phyloP scores from a whole-genome alignment of 176 grass and related monocot species.

The Rhynchospora pubera region DNA sequence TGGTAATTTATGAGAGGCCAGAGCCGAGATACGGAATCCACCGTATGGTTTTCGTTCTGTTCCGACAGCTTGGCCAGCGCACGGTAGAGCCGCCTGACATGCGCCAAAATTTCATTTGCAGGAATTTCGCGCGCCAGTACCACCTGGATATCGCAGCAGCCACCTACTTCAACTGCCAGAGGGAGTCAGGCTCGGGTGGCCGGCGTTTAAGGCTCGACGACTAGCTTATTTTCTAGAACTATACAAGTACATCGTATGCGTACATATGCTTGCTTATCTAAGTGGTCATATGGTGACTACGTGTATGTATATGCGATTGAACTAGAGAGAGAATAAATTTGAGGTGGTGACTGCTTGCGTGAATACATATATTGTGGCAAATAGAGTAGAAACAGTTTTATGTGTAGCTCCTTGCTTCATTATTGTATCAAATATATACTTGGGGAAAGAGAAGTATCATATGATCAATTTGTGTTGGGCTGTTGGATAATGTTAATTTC shows the following conservation, averaged over 20 bases:
- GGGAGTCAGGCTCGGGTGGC: constrained; percentile 55
- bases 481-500: too few relatives aligned
- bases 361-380: neutral
- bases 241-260: neutral
- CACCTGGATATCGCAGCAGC: constrained; percentile 44
- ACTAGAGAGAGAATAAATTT: constrained; percentile 4
- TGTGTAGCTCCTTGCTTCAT: neutral
- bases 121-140: constrained; percentile 41
- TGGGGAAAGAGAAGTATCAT: too few relatives aligned
- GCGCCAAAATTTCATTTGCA: constrained; percentile 54
- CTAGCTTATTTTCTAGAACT: neutral
- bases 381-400: neutral
- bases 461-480: too few relatives aligned
- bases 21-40: constrained; percentile 68
- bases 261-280: neutral
- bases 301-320: neutral
- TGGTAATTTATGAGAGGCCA: constrained; percentile 46
- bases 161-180: constrained; percentile 68
- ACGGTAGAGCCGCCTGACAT: constrained; percentile 47
- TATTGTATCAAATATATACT: too few relatives aligned
- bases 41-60: constrained; percentile 50
- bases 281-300: neutral
- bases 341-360: neutral
- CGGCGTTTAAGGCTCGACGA: constrained; percentile 35
- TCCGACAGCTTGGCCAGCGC: constrained; percentile 38